These are phyloP conservation scores for Solanum lycopersicoides DNA, from an alignment of 257 asterid species.

Conservation along the genomic window DNA sequence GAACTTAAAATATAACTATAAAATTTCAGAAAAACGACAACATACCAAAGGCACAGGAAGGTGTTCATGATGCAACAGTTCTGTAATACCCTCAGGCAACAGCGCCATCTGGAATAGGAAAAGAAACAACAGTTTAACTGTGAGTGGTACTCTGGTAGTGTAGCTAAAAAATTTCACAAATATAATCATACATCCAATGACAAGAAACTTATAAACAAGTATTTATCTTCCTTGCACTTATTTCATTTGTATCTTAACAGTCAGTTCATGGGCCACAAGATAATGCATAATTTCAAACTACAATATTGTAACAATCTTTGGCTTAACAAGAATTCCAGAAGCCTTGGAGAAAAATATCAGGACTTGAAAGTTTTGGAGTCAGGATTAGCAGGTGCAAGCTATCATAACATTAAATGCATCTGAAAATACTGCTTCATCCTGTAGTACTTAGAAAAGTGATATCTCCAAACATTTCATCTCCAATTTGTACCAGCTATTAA, in stretches of 20 bases:
- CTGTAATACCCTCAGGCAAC: slow-evolving; percentile 88
- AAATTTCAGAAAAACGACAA: not conserved
- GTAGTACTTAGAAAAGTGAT: not conserved
- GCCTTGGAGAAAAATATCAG: not conserved
- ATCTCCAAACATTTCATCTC: not conserved
- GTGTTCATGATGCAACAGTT: slow-evolving; percentile 65
- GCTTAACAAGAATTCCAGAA: not conserved
- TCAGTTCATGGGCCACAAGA: not conserved
- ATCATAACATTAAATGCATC: not conserved
- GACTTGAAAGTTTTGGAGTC: not conserved
- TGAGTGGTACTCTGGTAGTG: not conserved
- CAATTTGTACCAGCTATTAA: not conserved
- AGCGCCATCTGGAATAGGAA: slow-evolving; percentile 66
- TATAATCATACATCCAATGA: not conserved
- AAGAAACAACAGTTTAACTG: not conserved
- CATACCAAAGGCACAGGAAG: slow-evolving; percentile 72
- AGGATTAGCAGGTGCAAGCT: not conserved
- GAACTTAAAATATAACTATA: not conserved
- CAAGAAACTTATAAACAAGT: not conserved
- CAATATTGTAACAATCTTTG: not conserved
- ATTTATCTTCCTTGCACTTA: not conserved
- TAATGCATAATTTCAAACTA: not conserved
- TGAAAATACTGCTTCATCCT: not conserved
- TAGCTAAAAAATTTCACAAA: not conserved
- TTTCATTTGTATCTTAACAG: not conserved